Evolutionary conservation across 2,329 filamentous ascomycete species (phyloP), one percentile per base, ranked within the genome.

Genomic region (Microcyclosporella mali): DNA sequence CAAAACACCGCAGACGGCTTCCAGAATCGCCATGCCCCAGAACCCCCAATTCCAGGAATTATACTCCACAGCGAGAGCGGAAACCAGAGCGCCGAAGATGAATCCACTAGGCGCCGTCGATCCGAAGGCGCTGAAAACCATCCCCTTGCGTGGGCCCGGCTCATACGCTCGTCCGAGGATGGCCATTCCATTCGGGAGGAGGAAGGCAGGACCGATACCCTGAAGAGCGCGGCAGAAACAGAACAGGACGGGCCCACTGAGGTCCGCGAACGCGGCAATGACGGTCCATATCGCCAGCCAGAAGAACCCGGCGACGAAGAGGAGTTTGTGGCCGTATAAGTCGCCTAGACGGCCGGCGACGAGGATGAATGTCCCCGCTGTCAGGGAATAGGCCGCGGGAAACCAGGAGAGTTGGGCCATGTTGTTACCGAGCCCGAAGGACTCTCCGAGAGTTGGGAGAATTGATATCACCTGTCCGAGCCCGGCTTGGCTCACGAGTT

Each of bases 1-100:
- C 2, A 69, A 67, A 1, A 65, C 47, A 0, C 64, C 52, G 2
- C 73, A 76, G 33, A 75, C 61, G 1, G 65, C 66, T 1, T 69
- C 61, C 0, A 81, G 58, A 16, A 78, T 70, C 1, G 74, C 70
- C 1, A 81, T 81, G 40, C 85, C 73, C 66, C 74, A 85, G 59
- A 85, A 85, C 59, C 81, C 85, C 77, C 78, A 84, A 3, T 73
- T 61, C 80, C 81, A 85, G 0, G 60, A 66, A 1, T 77, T 62
- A 43, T 73, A 76, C 46, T 75, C 62, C 2, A 66, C 75, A 2
- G 75, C 67, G 1, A 84, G 41, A 1, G 81, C 82, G 0, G 79
- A 80, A 39, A 83, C 70, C 56, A 84, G 77, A 46, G 85, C 81
- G 4, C 82, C 82, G 17, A 70, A 50, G 47, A 37, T 27, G 62